Conservation (phyloP, 2,329 filamentous ascomycete species). For the Chaetomium sp. region DNA sequence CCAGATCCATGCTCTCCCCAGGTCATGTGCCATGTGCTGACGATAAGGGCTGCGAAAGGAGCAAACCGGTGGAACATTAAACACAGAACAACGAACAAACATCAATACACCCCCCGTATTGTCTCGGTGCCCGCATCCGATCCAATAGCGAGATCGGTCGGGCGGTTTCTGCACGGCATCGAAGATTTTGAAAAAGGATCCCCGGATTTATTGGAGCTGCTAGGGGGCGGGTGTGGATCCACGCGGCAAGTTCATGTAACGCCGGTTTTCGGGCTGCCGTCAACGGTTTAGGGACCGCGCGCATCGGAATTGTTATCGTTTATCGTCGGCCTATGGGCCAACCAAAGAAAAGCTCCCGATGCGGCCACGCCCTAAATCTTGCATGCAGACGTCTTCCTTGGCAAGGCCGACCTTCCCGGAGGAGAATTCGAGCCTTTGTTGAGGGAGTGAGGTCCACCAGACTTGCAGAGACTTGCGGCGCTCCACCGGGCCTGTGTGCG, state of each 20-base stretch:
- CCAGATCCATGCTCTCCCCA: background rate
- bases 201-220: too few species aligned
- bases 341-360: constrained; percentile 5
- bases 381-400: background rate
- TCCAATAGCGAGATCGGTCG: background rate
- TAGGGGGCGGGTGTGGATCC: constrained; percentile 1
- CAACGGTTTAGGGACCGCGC: background rate
- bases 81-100: background rate
- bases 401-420: constrained; percentile 8
- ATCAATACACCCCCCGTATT: background rate
- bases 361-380: background rate
- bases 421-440: too few species aligned
- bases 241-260: background rate
- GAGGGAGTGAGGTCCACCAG: background rate
- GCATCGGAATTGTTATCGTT: constrained; percentile 6
- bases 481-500: background rate
- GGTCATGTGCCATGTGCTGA: background rate
- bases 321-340: constrained; percentile 11
- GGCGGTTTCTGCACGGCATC: background rate
- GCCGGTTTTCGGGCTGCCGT: constrained; percentile 9
- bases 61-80: background rate
- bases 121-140: background rate
- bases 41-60: too few species aligned
- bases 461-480: background rate
- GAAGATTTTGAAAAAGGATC: background rate